Base-by-base conservation (phyloP, 2,329 filamentous ascomycete genomes). In the Phaeosphaeriaceae sp. region DNA sequence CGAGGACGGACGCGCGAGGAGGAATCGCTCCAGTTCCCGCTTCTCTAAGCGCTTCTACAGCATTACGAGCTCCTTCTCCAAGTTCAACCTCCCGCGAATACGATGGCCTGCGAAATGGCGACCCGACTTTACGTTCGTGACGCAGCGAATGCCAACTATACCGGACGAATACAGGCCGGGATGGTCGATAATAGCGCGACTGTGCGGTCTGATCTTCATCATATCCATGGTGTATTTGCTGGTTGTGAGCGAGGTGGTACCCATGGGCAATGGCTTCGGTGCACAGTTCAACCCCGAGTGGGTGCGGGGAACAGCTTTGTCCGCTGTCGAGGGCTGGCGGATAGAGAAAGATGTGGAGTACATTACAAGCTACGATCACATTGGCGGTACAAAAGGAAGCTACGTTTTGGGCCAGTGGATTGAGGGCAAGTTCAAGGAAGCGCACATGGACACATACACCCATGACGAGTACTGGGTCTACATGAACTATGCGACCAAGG, bases 301-400 rank as follows among this genome's bases (percentile, higher is more conserved):
- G 61, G 87, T 98, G 57, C 88, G 92, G 55, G 82, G 86, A 57
- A 91, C 90, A 77, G 85, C 96, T 24, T 88, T 95, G 75, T 83
- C 84, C 49, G 88, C 87, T 67, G 86, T 96, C 64, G 89, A 96
- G 70, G 82, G 86, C 54, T 83, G 84, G 58, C 69, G 76, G 49
- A 83, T 84, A 74, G 85, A 88, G 62, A 88, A 91, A 42, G 91
- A 91, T 57, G 80, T 97, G 58, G 82, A 86, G 69, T 90, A 93
- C 71, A 88, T 94, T 62, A 94, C 92, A 4, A 86, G 86, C 55
- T 97, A 91, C 74, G 91, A 95, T 61, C 95, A 98, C 77, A 84
- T 98, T 61, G 95, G 92, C 1, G 95, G 95, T n/a, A 96, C 93
- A 2, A 90, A 97, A 79, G 95, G 95, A 48, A 94, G 96, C 79